Percentiles rank a stretch among this genome's conserved stretches.
These are phyloP conservation scores for Mikania micrantha DNA, from an alignment of 129 eudicot species.

Conservation along the genomic window DNA sequence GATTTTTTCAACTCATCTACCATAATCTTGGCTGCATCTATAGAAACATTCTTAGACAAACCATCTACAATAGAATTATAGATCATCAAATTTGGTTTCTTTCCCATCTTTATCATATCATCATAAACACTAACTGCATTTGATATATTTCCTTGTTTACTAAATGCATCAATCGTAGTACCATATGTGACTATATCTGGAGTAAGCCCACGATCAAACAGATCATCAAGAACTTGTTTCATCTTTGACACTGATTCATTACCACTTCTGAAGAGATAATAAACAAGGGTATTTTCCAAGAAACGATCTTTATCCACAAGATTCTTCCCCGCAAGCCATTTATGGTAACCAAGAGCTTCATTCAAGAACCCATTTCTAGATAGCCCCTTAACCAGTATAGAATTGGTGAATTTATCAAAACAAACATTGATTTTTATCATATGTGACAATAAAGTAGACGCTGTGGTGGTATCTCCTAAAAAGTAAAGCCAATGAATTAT, in stretches of 20 bases:
- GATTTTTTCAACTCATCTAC: constrained; percentile 32
- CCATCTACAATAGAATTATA: constrained; percentile 55
- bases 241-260: constrained; percentile 20
- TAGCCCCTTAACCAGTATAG: constrained; percentile 46
- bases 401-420: constrained; percentile 45
- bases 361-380: constrained; percentile 42
- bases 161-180: constrained; percentile 41
- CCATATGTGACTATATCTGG: constrained; percentile 43
- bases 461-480: constrained; percentile 42
- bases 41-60: constrained; percentile 41
- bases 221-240: constrained; percentile 41
- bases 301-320: constrained; percentile 36
- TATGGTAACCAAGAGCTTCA: constrained; percentile 19
- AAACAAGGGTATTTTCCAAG: constrained; percentile 29
- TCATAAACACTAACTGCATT: constrained; percentile 40
- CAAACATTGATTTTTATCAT: constrained; percentile 46
- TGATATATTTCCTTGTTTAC: constrained; percentile 37
- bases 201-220: constrained; percentile 45
- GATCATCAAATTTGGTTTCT: constrained; percentile 47
- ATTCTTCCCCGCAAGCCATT: constrained; percentile 39
- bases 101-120: constrained; percentile 46
- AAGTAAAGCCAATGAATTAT: constrained; percentile 47
- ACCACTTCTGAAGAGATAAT: constrained; percentile 37
- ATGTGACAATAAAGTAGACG: constrained; percentile 30
- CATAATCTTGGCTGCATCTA: constrained; percentile 33